Conservation (phyloP, 768 basidiomycete species). For the Tylopilus sp. region DNA sequence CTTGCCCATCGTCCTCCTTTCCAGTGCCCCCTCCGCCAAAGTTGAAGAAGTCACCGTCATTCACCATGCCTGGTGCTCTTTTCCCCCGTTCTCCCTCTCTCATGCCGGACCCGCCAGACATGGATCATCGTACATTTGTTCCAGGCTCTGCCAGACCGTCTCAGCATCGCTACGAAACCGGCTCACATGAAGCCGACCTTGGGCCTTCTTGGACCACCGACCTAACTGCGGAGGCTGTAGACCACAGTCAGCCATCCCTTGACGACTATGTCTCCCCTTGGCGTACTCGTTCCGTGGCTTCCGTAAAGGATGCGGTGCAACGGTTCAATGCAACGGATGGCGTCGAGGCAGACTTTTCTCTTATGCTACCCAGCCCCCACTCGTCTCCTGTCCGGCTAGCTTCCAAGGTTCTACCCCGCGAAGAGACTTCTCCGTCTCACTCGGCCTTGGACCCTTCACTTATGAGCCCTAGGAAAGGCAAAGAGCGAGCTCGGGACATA, state of each 20-base stretch:
- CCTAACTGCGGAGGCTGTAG: background rate
- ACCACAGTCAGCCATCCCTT: conserved; percentile 4
- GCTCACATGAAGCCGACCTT: conserved; percentile 7
- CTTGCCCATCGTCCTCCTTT: conserved; percentile 10
- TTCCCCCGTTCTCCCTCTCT: conserved; percentile 72
- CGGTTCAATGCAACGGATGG: conserved; percentile 43
- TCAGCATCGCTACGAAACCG: background rate
- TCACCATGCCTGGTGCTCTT: conserved; percentile 77
- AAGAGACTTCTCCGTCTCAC: conserved; percentile 12
- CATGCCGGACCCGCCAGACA: conserved; percentile 37
- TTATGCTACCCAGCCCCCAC: conserved; percentile 46
- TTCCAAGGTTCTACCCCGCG: conserved; percentile 25
- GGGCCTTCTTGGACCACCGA: conserved; percentile 16
- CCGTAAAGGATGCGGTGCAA: conserved; percentile 48
- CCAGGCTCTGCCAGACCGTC: background rate
- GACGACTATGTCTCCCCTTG: conserved; percentile 28
- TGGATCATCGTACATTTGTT: background rate
- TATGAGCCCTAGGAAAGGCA: conserved; percentile 38
- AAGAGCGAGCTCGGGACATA: conserved; percentile 37
- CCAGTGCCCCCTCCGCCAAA: conserved; percentile 31
- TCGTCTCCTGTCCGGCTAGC: conserved; percentile 30
- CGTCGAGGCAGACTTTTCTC: conserved; percentile 47
- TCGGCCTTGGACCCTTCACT: background rate
- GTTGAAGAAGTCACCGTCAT: conserved; percentile 35
- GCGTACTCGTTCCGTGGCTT: conserved; percentile 34